phyloP scores from a whole-genome alignment of 306 rosid species.

The Rubus parviflorus region DNA sequence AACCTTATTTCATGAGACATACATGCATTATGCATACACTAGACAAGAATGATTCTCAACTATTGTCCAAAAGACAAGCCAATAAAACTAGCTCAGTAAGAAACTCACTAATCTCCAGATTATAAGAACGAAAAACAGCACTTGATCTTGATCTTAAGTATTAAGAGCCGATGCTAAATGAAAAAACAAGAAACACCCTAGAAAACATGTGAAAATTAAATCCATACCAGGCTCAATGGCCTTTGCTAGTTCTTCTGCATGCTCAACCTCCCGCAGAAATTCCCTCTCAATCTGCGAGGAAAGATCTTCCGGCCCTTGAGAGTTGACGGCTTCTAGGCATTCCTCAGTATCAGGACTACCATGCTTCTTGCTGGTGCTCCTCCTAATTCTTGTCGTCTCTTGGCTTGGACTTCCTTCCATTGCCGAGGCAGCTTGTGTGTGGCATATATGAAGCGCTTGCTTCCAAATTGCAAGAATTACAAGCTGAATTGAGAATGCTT shows the following conservation, averaged over 20 bases:
- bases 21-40: background rate
- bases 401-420: slow-evolving; percentile 96
- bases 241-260: slow-evolving; percentile 91
- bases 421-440: slow-evolving; percentile 97
- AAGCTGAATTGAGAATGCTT: slow-evolving; percentile 94
- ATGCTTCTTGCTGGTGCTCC: slow-evolving; percentile 60
- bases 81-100: background rate
- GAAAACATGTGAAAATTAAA: slow-evolving; percentile 10
- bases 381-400: slow-evolving; percentile 64
- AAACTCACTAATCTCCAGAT: background rate
- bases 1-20: background rate
- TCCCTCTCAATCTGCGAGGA: slow-evolving; percentile 71
- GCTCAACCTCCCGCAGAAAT: slow-evolving; percentile 80
- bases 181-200: background rate
- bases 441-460: slow-evolving; percentile 97
- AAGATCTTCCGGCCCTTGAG: slow-evolving; percentile 54
- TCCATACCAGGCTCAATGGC: slow-evolving; percentile 78
- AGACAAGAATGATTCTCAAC: slow-evolving; percentile 3
- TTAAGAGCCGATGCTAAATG: background rate
- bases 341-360: slow-evolving; percentile 56
- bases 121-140: background rate
- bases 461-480: slow-evolving; percentile 99
- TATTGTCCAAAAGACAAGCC: background rate
- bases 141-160: background rate
- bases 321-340: slow-evolving; percentile 46